phyloP scores from a whole-genome alignment of 352 stramenopile genomes.

The Phytophthora rubi region DNA sequence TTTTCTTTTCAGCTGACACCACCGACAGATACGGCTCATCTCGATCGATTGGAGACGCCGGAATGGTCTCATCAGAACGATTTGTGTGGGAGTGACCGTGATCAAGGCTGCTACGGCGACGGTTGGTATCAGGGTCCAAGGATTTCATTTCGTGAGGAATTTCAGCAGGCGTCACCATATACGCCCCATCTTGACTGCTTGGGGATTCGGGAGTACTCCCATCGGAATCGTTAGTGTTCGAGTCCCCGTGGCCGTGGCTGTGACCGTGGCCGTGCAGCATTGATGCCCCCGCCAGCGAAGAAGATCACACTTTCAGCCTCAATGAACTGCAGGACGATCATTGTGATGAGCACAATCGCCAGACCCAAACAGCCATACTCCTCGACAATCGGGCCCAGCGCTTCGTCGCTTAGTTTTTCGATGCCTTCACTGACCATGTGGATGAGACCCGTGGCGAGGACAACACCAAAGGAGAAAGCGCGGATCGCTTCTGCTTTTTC shows the following conservation, averaged over 20 bases:
- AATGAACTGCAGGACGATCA: constrained; percentile 58
- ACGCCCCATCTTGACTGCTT: not conserved
- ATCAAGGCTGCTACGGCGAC: constrained; percentile 37
- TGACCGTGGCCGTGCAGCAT: constrained; percentile 33
- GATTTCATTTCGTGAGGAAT: not conserved
- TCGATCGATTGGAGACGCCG: constrained; percentile 1
- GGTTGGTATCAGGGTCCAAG: not conserved
- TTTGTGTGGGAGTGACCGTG: not conserved
- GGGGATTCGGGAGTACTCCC: not conserved
- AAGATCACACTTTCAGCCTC: constrained; percentile 61
- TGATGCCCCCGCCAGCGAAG: constrained; percentile 28
- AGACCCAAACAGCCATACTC: constrained; percentile 49
- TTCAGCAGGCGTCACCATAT: not conserved
- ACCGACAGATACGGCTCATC: not conserved
- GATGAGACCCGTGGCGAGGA: constrained; percentile 63
- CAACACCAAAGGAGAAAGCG: constrained; percentile 58
- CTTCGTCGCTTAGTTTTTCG: constrained; percentile 53
- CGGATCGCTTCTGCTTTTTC: constrained; percentile 34
- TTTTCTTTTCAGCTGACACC: not conserved
- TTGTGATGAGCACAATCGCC: constrained; percentile 51
- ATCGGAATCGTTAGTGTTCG: not conserved
- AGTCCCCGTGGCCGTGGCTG: constrained; percentile 15
- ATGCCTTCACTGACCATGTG: constrained; percentile 68
- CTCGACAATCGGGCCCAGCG: constrained; percentile 49
- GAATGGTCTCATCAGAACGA: not conserved